A percentile compares a stretch with the other conserved stretches of the same genome.
Evolutionary conservation across 164 flowering plant species (phyloP).

Genomic region (Aristolochia fimbriata): DNA sequence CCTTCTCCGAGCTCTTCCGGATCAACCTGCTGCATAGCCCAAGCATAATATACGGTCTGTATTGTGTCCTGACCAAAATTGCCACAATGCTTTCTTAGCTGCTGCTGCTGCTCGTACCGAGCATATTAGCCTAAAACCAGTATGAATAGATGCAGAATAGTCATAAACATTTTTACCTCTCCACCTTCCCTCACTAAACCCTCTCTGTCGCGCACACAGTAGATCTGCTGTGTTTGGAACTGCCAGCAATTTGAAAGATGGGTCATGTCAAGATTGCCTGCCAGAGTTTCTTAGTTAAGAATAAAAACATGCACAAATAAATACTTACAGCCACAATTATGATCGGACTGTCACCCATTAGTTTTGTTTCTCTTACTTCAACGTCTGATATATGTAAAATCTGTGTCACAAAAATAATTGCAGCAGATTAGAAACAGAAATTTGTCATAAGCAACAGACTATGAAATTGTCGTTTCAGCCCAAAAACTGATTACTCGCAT

Average conservation of each 20-base stretch:
- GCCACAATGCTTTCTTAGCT: no score
- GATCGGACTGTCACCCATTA: conserved; percentile 76
- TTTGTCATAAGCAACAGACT: not conserved
- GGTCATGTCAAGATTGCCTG: not conserved
- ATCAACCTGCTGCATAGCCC: conserved; percentile 91
- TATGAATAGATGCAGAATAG: not conserved
- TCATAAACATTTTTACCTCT: conserved; percentile 30
- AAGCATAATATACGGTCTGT: conserved; percentile 70
- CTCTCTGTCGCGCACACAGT: conserved; percentile 70
- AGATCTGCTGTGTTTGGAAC: conserved; percentile 94
- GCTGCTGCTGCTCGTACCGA: no score
- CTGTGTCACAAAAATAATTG: conserved; percentile 29
- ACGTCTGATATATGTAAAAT: conserved; percentile 85
- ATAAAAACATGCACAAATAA: not conserved
- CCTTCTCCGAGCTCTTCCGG: conserved; percentile 66
- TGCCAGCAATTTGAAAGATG: conserved; percentile 17
- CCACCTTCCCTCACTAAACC: conserved; percentile 85
- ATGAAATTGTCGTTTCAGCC: no score
- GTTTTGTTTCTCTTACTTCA: conserved; percentile 76
- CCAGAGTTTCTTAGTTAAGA: not conserved
- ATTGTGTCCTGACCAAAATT: conserved; percentile 60
- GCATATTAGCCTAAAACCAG: no score
- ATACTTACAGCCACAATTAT: conserved; percentile 68
- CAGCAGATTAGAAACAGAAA: not conserved
- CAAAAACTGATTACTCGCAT: no score